Percentiles rank a stretch among this genome's conserved stretches.
These are phyloP conservation scores for Sonneratia alba DNA, from an alignment of 345 rosid genomes.

Conservation along the genomic window DNA sequence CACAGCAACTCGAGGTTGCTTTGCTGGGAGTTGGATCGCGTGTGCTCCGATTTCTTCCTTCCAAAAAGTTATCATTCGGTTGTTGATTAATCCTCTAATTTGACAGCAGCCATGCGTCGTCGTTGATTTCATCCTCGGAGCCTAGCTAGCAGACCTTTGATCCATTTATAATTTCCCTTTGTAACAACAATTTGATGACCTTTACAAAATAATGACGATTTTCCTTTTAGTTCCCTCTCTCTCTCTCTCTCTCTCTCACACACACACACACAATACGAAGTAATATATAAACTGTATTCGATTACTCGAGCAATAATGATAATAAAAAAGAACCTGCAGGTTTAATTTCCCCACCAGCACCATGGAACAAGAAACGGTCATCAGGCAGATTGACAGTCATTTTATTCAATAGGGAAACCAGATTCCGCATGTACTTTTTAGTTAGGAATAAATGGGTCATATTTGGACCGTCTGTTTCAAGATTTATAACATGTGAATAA, in stretches of 20 bases:
- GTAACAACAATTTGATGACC: background rate
- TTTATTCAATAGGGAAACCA: too few species aligned
- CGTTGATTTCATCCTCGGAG: background rate
- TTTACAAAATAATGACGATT: background rate
- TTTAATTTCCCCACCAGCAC: background rate
- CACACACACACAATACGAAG: too few species aligned
- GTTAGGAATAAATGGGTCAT: too few species aligned
- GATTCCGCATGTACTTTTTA: too few species aligned
- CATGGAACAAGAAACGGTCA: too few species aligned
- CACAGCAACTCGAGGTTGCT: background rate
- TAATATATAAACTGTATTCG: background rate
- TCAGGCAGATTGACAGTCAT: too few species aligned
- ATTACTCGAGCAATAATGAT: background rate
- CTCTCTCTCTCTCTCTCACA: background rate
- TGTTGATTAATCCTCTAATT: background rate
- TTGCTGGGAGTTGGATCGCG: background rate
- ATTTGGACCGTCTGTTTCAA: too few species aligned
- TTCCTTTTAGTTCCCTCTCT: background rate
- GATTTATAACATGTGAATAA: too few species aligned
- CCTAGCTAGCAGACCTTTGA: background rate
- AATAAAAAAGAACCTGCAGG: background rate
- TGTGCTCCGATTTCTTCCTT: background rate
- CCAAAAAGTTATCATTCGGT: background rate
- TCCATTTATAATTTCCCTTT: background rate
- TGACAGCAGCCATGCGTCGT: background rate